Evolutionary conservation across 441 rosid genomes (phyloP).

Genomic region (Eruca vesicaria): DNA sequence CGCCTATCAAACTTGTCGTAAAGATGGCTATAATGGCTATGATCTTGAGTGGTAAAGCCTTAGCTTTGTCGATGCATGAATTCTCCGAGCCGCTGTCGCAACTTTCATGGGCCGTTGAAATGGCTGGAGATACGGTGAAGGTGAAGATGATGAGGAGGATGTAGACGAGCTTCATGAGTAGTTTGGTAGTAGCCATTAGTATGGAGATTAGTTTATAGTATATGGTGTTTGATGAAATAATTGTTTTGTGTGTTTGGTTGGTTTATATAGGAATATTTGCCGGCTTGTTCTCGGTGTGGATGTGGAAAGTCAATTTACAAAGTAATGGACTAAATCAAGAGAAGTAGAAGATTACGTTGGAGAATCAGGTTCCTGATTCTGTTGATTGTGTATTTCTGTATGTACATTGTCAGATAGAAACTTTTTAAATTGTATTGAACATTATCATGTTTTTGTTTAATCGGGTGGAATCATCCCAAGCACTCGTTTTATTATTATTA

Average conservation of each 20-base stretch:
- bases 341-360: neutral
- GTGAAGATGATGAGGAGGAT: slow-evolving; percentile 28
- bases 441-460: slow-evolving; percentile 16
- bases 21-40: slow-evolving; percentile 48
- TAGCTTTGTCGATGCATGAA: slow-evolving; percentile 42
- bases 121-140: slow-evolving; percentile 29
- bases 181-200: slow-evolving; percentile 24
- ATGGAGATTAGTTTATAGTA: neutral
- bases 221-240: slow-evolving; percentile 6
- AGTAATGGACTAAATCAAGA: neutral
- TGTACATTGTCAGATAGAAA: slow-evolving; percentile 3
- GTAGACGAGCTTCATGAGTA: slow-evolving; percentile 26
- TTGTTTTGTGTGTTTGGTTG: slow-evolving; percentile 9
- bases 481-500: neutral
- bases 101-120: slow-evolving; percentile 14
- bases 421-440: neutral
- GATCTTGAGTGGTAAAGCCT: slow-evolving; percentile 49
- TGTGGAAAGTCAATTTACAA: slow-evolving; percentile 10
- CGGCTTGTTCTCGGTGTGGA: slow-evolving; percentile 18
- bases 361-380: slow-evolving; percentile 18
- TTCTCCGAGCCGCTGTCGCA: slow-evolving; percentile 24
- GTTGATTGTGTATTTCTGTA: neutral
- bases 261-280: slow-evolving; percentile 27
- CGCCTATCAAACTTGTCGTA: slow-evolving; percentile 47
- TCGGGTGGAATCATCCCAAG: slow-evolving; percentile 5